These are phyloP conservation scores for Camptophora hylomeconis DNA, from an alignment of 2,329 filamentous ascomycete genomes.

Conservation along the genomic window DNA sequence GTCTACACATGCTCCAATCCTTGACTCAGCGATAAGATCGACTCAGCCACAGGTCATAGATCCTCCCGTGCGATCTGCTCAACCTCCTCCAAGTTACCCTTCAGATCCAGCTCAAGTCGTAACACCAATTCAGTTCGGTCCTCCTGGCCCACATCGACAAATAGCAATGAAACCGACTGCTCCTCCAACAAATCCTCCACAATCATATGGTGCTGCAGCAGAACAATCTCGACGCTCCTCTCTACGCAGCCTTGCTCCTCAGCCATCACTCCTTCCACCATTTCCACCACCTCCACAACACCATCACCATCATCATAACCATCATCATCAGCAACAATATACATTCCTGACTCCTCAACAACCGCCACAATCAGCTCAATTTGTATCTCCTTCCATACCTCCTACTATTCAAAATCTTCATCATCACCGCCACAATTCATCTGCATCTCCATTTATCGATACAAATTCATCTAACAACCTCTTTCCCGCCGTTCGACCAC, in stretches of 20 bases:
- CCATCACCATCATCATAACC: conserved; percentile 3
- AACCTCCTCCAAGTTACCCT: neutral
- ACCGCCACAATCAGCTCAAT: neutral
- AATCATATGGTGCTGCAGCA: neutral
- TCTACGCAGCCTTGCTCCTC: conserved; percentile 2
- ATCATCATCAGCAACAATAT: neutral
- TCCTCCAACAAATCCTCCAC: neutral
- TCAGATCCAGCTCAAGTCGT: too few species aligned
- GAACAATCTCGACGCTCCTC: conserved; percentile 1
- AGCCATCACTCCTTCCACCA: conserved; percentile 4
- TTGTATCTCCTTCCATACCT: neutral
- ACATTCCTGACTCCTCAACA: too few species aligned
- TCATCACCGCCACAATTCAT: neutral
- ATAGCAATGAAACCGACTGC: too few species aligned
- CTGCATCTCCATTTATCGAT: conserved; percentile 1
- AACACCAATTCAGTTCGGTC: too few species aligned
- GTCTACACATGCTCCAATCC: too few species aligned
- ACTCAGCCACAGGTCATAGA: too few species aligned
- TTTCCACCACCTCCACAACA: conserved; percentile 1
- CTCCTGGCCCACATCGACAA: too few species aligned
- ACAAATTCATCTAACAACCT: conserved; percentile 1
- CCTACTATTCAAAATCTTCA: neutral
- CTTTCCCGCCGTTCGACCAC: conserved; percentile 1
- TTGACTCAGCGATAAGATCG: conserved; percentile 2
- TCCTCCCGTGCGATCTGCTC: neutral